Evolutionary conservation across 192 early-diverging fungal genomes (phyloP).

Genomic region (Rhizoclosmatium globosum): DNA sequence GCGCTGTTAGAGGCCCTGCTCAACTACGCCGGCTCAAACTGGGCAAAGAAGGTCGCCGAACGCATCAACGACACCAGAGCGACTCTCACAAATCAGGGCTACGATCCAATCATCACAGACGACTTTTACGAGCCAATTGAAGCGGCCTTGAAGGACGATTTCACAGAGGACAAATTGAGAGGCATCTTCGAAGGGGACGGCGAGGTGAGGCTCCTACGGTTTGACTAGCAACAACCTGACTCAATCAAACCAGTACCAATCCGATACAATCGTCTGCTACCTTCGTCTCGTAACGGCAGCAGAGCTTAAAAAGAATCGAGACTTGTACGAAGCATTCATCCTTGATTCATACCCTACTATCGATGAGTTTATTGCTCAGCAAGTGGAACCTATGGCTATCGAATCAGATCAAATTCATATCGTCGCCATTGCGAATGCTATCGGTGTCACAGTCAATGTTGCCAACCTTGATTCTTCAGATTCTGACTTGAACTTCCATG

Average conservation of each 20-base stretch:
- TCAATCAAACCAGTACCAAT: constrained; percentile 24
- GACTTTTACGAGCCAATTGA: constrained; percentile 59
- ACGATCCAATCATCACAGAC: constrained; percentile 55
- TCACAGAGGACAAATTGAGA: constrained; percentile 31
- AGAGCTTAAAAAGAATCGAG: constrained; percentile 58
- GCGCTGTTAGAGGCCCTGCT: constrained; percentile 51
- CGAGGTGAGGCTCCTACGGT: neutral
- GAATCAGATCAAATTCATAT: constrained; percentile 86
- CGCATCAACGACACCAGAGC: constrained; percentile 27
- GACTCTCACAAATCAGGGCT: constrained; percentile 43
- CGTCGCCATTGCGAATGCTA: constrained; percentile 73
- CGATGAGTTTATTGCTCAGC: constrained; percentile 51
- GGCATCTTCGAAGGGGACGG: constrained; percentile 49
- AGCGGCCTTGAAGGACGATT: constrained; percentile 37
- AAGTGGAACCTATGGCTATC: constrained; percentile 62
- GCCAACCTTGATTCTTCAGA: constrained; percentile 73
- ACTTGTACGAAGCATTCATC: constrained; percentile 64
- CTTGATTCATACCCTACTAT: constrained; percentile 56
- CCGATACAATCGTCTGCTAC: constrained; percentile 64
- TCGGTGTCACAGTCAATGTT: constrained; percentile 70
- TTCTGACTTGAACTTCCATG: constrained; percentile 72
- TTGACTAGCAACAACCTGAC: neutral
- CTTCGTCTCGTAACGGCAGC: constrained; percentile 60
- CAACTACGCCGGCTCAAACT: constrained; percentile 24
- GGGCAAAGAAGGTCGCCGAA: constrained; percentile 33